A percentile compares a stretch with the other conserved stretches of the same genome.
Conservation (phyloP, 2,329 filamentous ascomycete species). For the Dactylonectria macrodidyma region DNA sequence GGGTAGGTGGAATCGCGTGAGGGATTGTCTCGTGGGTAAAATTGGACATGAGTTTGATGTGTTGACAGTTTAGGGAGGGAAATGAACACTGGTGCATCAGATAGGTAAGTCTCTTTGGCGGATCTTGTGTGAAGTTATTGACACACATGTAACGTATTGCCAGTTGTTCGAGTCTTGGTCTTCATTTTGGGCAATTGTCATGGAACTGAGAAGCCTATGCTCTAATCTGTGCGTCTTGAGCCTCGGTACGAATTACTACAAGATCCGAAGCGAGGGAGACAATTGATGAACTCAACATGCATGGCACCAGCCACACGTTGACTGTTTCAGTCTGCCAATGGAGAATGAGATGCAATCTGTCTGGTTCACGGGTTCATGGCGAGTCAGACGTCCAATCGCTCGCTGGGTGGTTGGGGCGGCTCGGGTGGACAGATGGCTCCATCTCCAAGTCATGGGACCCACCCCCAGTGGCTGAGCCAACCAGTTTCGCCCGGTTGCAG, state of each 20-base stretch:
- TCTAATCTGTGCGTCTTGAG: too few relatives aligned
- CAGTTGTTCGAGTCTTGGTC: background rate
- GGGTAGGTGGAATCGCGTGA: too few relatives aligned
- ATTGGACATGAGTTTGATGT: too few relatives aligned
- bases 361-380: constrained; percentile 1
- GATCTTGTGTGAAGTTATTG: background rate
- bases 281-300: too few relatives aligned
- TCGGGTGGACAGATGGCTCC: constrained; percentile 9
- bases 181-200: background rate
- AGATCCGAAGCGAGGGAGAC: too few relatives aligned
- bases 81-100: too few relatives aligned
- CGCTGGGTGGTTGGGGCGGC: constrained; percentile 6
- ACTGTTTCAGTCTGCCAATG: background rate
- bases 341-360: background rate
- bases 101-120: too few relatives aligned
- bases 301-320: background rate
- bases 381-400: constrained; percentile 3
- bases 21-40: too few relatives aligned
- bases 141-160: background rate
- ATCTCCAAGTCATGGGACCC: constrained; percentile 27
- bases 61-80: too few relatives aligned
- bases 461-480: constrained; percentile 24
- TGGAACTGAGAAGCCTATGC: background rate
- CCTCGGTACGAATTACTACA: too few relatives aligned
- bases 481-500: constrained; percentile 3